phyloP scores from a whole-genome alignment of 225 moss, liverwort and hornwort species.

The Polytrichum formosum region DNA sequence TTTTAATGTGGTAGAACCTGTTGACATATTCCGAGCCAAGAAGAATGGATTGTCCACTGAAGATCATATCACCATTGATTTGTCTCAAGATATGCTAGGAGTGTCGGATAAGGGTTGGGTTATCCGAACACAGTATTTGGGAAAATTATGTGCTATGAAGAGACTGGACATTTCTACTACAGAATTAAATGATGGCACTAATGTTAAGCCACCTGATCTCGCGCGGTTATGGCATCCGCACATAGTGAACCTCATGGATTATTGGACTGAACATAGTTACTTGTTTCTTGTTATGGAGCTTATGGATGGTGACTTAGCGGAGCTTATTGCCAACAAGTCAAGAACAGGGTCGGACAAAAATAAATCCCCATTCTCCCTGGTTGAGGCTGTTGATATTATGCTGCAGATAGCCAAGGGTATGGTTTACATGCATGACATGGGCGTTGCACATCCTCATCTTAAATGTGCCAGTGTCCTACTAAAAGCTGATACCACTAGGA shows the following conservation, averaged over 20 bases:
- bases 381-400: conserved; percentile 11
- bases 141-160: conserved; percentile 7
- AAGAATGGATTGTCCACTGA: background rate
- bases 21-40: background rate
- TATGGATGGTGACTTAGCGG: conserved; percentile 7
- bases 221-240: conserved; percentile 11
- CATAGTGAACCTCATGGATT: conserved; percentile 3
- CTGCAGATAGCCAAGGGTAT: conserved; percentile 20
- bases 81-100: conserved; percentile 17
- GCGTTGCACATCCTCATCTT: conserved; percentile 13
- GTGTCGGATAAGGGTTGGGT: conserved; percentile 6
- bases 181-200: too few relatives aligned
- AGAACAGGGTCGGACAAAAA: background rate
- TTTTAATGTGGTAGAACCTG: background rate
- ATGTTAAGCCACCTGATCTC: conserved; percentile 7
- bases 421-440: conserved; percentile 16
- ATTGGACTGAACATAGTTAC: conserved; percentile 2
- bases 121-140: background rate
- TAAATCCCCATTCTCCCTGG: background rate
- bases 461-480: conserved; percentile 8
- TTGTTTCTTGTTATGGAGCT: conserved; percentile 14
- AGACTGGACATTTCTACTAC: background rate
- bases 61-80: conserved; percentile 13
- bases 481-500: background rate
- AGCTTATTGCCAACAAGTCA: too few relatives aligned